Evolutionary conservation across 352 stramenopile genomes (phyloP).

Genomic region (Phytophthora capsici): DNA sequence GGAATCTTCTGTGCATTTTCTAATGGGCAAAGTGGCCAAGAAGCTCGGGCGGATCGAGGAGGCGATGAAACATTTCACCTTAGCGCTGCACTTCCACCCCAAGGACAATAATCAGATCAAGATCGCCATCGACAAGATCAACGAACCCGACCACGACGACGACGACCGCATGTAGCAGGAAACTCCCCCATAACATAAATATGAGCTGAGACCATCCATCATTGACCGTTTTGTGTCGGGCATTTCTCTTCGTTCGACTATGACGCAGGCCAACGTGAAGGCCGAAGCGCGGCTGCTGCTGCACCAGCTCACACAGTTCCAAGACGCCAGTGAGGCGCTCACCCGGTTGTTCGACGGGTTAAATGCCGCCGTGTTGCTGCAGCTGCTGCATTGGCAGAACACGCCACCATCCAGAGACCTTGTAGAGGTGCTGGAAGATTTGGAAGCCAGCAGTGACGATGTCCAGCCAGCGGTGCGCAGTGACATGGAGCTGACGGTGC

Average conservation of each 20-base stretch:
- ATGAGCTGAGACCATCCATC: constrained; percentile 11
- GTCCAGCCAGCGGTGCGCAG: constrained; percentile 6
- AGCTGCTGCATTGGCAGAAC: constrained; percentile 62
- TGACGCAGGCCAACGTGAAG: constrained; percentile 27
- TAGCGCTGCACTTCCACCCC: constrained; percentile 96
- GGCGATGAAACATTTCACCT: constrained; percentile 96
- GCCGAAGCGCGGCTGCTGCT: constrained; percentile 50
- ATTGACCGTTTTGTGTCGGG: constrained; percentile 20
- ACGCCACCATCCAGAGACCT: constrained; percentile 30
- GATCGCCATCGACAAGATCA: constrained; percentile 93
- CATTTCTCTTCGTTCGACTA: constrained; percentile 14
- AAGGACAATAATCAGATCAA: constrained; percentile 98
- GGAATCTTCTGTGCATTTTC: constrained; percentile 97
- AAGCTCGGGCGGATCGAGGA: constrained; percentile 90
- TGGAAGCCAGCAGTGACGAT: constrained; percentile 27
- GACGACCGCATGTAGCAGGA: constrained; percentile 51
- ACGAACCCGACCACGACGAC: constrained; percentile 70
- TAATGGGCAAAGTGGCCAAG: constrained; percentile 95
- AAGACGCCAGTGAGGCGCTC: constrained; percentile 53
- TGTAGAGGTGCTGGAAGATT: constrained; percentile 42
- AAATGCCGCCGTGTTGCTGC: constrained; percentile 37
- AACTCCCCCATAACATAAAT: constrained; percentile 28
- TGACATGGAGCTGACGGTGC: constrained; percentile 59
- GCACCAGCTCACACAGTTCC: constrained; percentile 66
- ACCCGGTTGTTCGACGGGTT: constrained; percentile 53